Evolutionary conservation across 176 grass and related monocot genomes (phyloP).

Genomic region (Oryza officinalis): DNA sequence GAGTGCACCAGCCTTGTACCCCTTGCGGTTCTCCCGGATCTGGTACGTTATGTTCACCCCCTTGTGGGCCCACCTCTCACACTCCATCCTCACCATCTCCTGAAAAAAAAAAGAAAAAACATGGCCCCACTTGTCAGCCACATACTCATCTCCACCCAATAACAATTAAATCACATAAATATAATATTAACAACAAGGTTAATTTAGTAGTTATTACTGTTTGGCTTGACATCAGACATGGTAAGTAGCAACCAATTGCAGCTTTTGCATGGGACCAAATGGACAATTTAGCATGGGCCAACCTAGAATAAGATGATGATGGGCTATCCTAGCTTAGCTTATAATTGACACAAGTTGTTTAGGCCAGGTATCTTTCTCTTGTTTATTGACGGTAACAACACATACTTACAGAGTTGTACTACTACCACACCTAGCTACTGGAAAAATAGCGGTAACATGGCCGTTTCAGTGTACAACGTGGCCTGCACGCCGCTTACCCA

Average conservation of each 20-base stretch:
- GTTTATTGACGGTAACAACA: too few species aligned
- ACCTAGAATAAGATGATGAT: neutral
- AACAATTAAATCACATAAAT: neutral
- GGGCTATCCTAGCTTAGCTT: neutral
- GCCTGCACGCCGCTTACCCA: neutral
- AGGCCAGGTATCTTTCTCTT: neutral
- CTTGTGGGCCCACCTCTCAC: slow-evolving; percentile 83
- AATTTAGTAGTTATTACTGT: neutral
- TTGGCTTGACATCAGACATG: neutral
- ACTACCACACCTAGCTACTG: neutral
- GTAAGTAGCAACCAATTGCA: neutral
- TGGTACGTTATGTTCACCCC: slow-evolving; percentile 95
- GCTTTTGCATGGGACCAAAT: neutral
- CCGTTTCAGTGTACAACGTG: neutral
- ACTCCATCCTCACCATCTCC: slow-evolving; percentile 83
- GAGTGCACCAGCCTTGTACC: slow-evolving; percentile 92
- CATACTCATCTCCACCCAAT: neutral
- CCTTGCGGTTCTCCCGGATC: slow-evolving; percentile 74
- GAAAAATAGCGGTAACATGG: neutral
- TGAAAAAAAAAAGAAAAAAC: neutral
- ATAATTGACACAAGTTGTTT: neutral
- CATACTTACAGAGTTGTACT: neutral
- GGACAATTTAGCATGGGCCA: neutral
- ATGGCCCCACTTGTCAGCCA: neutral
- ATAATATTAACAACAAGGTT: neutral